Percentiles rank a stretch among this genome's conserved stretches.
Evolutionary conservation across 2,329 filamentous ascomycete genomes (phyloP).

Genomic region (Cordyceps javanica): DNA sequence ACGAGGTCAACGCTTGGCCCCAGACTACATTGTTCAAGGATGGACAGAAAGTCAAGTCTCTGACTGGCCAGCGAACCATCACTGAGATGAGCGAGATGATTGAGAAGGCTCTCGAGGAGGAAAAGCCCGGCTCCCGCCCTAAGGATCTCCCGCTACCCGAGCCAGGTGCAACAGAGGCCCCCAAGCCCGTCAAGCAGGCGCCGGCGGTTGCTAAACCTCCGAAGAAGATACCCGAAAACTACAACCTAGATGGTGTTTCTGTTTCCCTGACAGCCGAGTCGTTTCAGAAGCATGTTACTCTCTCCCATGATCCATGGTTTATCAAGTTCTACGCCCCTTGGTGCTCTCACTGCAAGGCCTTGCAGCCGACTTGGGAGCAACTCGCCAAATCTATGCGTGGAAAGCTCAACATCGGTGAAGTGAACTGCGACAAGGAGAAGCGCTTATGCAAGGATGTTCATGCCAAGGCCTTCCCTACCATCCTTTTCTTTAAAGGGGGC

Average conservation of each 20-base stretch:
- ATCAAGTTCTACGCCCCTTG: constrained; percentile 98
- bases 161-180: constrained; percentile 53
- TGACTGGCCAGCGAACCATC: constrained; percentile 64
- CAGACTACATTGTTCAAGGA: constrained; percentile 76
- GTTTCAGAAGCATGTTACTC: constrained; percentile 81
- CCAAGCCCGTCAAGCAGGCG: constrained; percentile 19
- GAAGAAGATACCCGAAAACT: constrained; percentile 14
- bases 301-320: constrained; percentile 90
- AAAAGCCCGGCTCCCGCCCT: constrained; percentile 75
- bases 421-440: constrained; percentile 84
- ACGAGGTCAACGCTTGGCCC: constrained; percentile 66
- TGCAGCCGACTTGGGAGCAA: constrained; percentile 85
- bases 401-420: constrained; percentile 85
- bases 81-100: constrained; percentile 60
- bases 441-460: constrained; percentile 88
- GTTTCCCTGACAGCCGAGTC: constrained; percentile 72
- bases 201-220: constrained; percentile 15
- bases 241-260: constrained; percentile 69
- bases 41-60: constrained; percentile 58
- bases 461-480: constrained; percentile 75
- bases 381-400: constrained; percentile 89
- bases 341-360: constrained; percentile 91
- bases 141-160: constrained; percentile 62
- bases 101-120: constrained; percentile 69
- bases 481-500: constrained; percentile 86